A percentile compares a stretch with the other conserved stretches of the same genome.
Conservation (phyloP, 1,284 basidiomycete genomes). For the Clitocybe nebularis region DNA sequence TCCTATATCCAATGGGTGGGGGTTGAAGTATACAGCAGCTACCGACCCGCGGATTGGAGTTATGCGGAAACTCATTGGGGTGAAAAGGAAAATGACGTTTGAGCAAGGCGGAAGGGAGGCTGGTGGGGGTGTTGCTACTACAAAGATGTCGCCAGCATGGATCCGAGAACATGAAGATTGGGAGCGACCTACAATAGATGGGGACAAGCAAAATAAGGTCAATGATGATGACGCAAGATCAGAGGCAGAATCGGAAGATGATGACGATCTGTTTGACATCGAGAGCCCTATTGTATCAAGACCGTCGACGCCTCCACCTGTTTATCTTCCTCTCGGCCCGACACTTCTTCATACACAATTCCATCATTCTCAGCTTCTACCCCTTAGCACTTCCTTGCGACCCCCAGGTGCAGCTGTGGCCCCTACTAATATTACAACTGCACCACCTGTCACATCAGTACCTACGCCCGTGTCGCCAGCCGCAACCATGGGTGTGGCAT, state of each 20-base stretch:
- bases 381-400: constrained; percentile 52
- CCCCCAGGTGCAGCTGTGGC: constrained; percentile 49
- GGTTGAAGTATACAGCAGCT: constrained; percentile 43
- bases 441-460: constrained; percentile 48
- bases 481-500: constrained; percentile 53
- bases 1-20: constrained; percentile 35
- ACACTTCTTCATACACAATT: constrained; percentile 62
- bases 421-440: constrained; percentile 34
- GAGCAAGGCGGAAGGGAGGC: constrained; percentile 14
- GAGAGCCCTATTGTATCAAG: constrained; percentile 42
- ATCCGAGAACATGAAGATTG: constrained; percentile 40
- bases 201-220: constrained; percentile 22
- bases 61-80: constrained; percentile 58
- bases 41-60: constrained; percentile 69
- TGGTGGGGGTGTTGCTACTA: not conserved
- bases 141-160: constrained; percentile 27
- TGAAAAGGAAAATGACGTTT: constrained; percentile 50
- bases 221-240: constrained; percentile 30
- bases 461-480: constrained; percentile 78
- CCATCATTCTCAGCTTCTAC: constrained; percentile 54
- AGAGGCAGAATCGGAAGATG: constrained; percentile 34
- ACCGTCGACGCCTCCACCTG: constrained; percentile 61
- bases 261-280: constrained; percentile 28
- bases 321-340: constrained; percentile 66
- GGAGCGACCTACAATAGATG: constrained; percentile 33